Percentiles rank a stretch among this genome's conserved stretches.
Conservation (phyloP, 352 stramenopile genomes). For the Globisporangium solare region DNA sequence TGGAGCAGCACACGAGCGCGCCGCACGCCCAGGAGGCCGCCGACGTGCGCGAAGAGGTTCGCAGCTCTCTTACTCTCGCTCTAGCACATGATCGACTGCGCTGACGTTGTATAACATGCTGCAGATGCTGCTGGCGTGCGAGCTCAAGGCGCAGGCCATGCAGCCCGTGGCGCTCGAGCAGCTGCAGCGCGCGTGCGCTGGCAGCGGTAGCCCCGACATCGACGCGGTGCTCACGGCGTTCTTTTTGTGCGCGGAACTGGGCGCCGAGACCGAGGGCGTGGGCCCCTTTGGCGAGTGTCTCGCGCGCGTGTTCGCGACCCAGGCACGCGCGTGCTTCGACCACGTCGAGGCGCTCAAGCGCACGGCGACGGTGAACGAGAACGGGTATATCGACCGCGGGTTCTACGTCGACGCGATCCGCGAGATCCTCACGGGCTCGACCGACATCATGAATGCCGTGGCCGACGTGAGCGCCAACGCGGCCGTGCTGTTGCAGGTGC, state of each 20-base stretch:
- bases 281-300: conserved; percentile 38
- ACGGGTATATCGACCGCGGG: conserved; percentile 82
- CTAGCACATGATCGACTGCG: background rate
- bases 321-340: conserved; percentile 48
- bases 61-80: background rate
- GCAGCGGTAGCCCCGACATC: conserved; percentile 30
- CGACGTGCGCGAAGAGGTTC: conserved; percentile 59
- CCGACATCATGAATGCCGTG: conserved; percentile 79
- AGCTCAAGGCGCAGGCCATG: conserved; percentile 54
- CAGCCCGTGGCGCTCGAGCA: conserved; percentile 32
- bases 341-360: conserved; percentile 46
- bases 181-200: conserved; percentile 36
- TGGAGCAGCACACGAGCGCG: conserved; percentile 7
- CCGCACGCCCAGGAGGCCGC: conserved; percentile 16
- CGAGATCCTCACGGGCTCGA: conserved; percentile 64
- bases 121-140: conserved; percentile 69
- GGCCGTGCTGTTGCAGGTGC: conserved; percentile 33
- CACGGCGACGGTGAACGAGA: conserved; percentile 55
- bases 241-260: conserved; percentile 44
- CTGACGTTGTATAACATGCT: background rate
- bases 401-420: conserved; percentile 75
- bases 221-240: conserved; percentile 47
- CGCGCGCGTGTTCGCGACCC: conserved; percentile 45
- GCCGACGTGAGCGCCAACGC: conserved; percentile 44
- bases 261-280: conserved; percentile 23